Evolutionary conservation across 1,139 yeast species (phyloP).

Genomic region (Yamadazyma oceani): DNA sequence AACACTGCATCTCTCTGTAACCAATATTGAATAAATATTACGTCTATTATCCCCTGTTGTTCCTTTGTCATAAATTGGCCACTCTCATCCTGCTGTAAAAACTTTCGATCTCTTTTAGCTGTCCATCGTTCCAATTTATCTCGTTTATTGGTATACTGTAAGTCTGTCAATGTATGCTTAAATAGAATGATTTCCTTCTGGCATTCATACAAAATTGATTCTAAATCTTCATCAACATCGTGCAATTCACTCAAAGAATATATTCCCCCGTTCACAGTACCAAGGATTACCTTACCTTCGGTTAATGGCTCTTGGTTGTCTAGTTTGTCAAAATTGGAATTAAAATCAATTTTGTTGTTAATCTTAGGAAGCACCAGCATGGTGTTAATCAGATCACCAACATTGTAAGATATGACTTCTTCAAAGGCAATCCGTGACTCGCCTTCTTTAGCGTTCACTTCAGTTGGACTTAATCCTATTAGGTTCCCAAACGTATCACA

Average conservation of each 20-base stretch:
- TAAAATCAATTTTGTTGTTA: conserved; percentile 9
- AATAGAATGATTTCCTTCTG: conserved; percentile 16
- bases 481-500: conserved; percentile 39
- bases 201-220: conserved; percentile 15
- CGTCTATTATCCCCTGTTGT: conserved; percentile 19
- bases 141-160: conserved; percentile 12
- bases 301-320: conserved; percentile 4
- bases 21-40: conserved; percentile 21
- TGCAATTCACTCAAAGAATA: conserved; percentile 23
- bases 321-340: conserved; percentile 10
- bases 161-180: conserved; percentile 14
- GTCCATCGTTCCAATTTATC: conserved; percentile 14
- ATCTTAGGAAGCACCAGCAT: conserved; percentile 14
- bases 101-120: conserved; percentile 9
- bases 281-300: conserved; percentile 24
- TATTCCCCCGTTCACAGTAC: conserved; percentile 40
- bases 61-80: conserved; percentile 13
- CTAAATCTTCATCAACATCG: conserved; percentile 26
- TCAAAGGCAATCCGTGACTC: conserved; percentile 4
- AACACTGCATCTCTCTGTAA: conserved; percentile 12
- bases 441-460: no score
- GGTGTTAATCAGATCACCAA: conserved; percentile 35
- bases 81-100: conserved; percentile 16
- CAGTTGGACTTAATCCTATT: conserved; percentile 14
- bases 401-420: conserved; percentile 21